Conservation (phyloP, 2,329 filamentous ascomycete genomes). For the Mollisiaceae sp. region DNA sequence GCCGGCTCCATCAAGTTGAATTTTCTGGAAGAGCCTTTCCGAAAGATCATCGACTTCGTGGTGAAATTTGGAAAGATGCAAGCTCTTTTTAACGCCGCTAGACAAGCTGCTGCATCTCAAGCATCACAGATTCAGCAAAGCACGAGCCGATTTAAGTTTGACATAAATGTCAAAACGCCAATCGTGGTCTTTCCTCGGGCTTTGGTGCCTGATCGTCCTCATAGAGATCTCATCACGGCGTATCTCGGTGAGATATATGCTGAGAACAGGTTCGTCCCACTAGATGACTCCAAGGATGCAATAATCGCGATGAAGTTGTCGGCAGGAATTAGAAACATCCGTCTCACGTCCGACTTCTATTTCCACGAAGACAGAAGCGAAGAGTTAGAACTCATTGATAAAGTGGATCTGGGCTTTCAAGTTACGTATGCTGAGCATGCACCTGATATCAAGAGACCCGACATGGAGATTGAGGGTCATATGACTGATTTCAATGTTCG, state of each 20-base stretch:
- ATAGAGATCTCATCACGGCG: constrained; percentile 84
- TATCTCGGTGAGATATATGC: constrained; percentile 98
- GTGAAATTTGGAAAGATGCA: constrained; percentile 99
- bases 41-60: constrained; percentile 96
- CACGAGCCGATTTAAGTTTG: constrained; percentile 89
- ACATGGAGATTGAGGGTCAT: constrained; percentile 87
- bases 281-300: constrained; percentile 76
- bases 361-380: constrained; percentile 75
- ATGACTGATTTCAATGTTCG: constrained; percentile 94
- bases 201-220: constrained; percentile 70
- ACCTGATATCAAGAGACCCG: constrained; percentile 76
- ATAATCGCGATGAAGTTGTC: constrained; percentile 87
- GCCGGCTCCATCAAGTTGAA: constrained; percentile 97
- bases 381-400: constrained; percentile 94
- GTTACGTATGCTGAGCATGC: constrained; percentile 91
- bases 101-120: constrained; percentile 91
- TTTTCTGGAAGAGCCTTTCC: constrained; percentile 95
- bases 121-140: constrained; percentile 92
- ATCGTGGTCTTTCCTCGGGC: constrained; percentile 93
- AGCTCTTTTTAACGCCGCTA: constrained; percentile 95
- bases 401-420: constrained; percentile 92
- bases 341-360: constrained; percentile 86
- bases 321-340: constrained; percentile 89
- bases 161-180: constrained; percentile 90
- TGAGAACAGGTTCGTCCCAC: constrained; percentile 86